These are phyloP conservation scores for Lyophyllum atratum DNA, from an alignment of 768 basidiomycete species.

Conservation along the genomic window DNA sequence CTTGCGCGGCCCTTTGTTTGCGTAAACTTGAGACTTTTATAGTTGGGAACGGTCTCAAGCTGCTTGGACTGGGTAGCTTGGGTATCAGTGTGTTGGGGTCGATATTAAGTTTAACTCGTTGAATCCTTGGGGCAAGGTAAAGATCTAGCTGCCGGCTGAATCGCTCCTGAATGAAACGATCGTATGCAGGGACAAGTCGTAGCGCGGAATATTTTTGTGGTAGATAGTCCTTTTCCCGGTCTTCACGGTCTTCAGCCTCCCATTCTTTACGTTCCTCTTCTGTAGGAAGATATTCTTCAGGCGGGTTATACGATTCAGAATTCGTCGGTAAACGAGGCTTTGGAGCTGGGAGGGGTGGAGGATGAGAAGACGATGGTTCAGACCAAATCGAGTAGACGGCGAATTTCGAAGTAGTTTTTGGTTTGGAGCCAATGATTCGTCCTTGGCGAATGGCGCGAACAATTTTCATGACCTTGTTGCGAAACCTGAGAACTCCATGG, in stretches of 20 bases:
- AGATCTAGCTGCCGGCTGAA: conserved; percentile 94
- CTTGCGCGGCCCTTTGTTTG: conserved; percentile 73
- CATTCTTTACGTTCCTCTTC: conserved; percentile 80
- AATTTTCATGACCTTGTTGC: conserved; percentile 92
- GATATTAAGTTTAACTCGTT: conserved; percentile 84
- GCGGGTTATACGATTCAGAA: conserved; percentile 98
- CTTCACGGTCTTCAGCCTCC: conserved; percentile 83
- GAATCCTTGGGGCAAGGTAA: conserved; percentile 93
- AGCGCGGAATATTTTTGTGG: conserved; percentile 85
- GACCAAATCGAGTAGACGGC: conserved; percentile 92
- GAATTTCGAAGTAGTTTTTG: conserved; percentile 67
- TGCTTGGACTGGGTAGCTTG: conserved; percentile 89
- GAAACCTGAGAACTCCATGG: conserved; percentile 1
- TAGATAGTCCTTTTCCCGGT: conserved; percentile 86
- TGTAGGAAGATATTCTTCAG: conserved; percentile 92
- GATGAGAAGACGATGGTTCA: conserved; percentile 67
- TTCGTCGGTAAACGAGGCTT: conserved; percentile 88
- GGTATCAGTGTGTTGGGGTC: conserved; percentile 92
- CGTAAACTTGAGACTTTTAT: conserved; percentile 68
- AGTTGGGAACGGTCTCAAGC: conserved; percentile 91
- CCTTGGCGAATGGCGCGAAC: conserved; percentile 98
- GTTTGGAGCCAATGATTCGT: conserved; percentile 88
- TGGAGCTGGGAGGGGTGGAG: conserved; percentile 91
- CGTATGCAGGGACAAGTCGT: conserved; percentile 90
- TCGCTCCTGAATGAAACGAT: conserved; percentile 89